Conservation (phyloP, 2,329 filamentous ascomycete species). For the Penicillium griseofulvum region DNA sequence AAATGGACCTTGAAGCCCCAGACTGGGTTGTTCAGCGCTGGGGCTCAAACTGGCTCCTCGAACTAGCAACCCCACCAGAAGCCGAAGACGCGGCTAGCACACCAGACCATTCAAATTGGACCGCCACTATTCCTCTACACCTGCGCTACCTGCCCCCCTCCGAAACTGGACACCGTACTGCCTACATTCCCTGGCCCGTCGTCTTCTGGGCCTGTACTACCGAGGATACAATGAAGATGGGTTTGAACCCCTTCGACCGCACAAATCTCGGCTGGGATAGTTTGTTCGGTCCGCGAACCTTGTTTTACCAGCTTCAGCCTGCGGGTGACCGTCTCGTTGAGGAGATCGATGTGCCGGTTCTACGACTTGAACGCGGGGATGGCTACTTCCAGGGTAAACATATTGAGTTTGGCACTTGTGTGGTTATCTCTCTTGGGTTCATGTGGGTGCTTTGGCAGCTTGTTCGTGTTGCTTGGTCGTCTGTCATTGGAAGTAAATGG, state of each 20-base stretch:
- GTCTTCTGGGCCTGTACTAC: slow-evolving; percentile 88
- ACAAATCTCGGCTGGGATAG: slow-evolving; percentile 81
- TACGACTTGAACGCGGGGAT: slow-evolving; percentile 54
- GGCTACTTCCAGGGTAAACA: slow-evolving; percentile 33
- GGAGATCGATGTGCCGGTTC: slow-evolving; percentile 62
- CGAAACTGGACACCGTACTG: slow-evolving; percentile 51
- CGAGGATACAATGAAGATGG: slow-evolving; percentile 59
- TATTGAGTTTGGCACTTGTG: slow-evolving; percentile 57
- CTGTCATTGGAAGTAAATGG: slow-evolving; percentile 11
- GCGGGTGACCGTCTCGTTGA: slow-evolving; percentile 51
- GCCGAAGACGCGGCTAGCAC: slow-evolving; percentile 1
- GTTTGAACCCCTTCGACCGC: slow-evolving; percentile 79
- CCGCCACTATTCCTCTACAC: slow-evolving; percentile 69
- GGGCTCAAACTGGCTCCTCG: slow-evolving; percentile 76
- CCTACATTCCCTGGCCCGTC: slow-evolving; percentile 72
- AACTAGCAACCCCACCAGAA: slow-evolving; percentile 59
- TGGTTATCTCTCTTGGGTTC: slow-evolving; percentile 62
- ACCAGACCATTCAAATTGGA: slow-evolving; percentile 27
- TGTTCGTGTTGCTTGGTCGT: slow-evolving; percentile 27
- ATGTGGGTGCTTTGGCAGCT: slow-evolving; percentile 67
- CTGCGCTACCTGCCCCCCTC: slow-evolving; percentile 74
- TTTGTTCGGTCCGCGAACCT: slow-evolving; percentile 70
- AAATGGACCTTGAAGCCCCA: slow-evolving; percentile 87
- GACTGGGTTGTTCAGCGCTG: slow-evolving; percentile 73
- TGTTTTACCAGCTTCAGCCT: slow-evolving; percentile 77